Base-by-base conservation (phyloP, 169 alveolate genomes). In the Cryptosporidium ubiquitum region DNA sequence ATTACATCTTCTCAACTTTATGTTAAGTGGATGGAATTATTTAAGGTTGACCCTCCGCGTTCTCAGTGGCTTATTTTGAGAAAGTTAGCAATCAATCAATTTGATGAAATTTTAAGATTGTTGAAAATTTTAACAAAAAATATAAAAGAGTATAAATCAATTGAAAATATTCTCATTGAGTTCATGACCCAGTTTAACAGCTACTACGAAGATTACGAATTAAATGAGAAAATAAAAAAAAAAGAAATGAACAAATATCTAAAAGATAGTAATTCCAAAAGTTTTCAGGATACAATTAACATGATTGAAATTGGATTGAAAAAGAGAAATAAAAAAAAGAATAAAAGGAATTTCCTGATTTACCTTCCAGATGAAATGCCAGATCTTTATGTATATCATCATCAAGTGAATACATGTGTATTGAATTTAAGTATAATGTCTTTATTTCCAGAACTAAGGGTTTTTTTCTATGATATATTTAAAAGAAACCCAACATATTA, bases 351-450 rank as follows among this genome's bases (percentile, higher is more conserved):
- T 60, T 66, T 79, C 55, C 35, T 35, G 51, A 79, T 61, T 60
- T 64, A 79, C 49, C 47, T 79, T 31, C 89, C 89, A 23, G 69
- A 61, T 29, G 89, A 79, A 44, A 79, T 79, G 89, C 89, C 89
- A n/a, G 75, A 79, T 40, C n/a, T 79, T 29, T 79, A 79, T 44
- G 35, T 79, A 16, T 79, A 79, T 31, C 89, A 79, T 33, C 71
- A 44, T 16, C 66, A 47, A 26, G 66, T 61, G 4, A 49, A 60
- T 18, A 61, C 89, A 0, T 79, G 89, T 20, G 75, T 61, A 26
- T 79, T 79, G 26, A 79, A 79, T 79, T 33, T 79, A 18, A 29
- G 69, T 4, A 64, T 64, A 60, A 79, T 79, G 89, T 61, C 89
- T 37, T 44, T 79, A 31, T 79, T 1, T 58, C 89, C 71, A 39